Base-by-base conservation (phyloP, 169 alveolate species). In the Theileria orientalis region DNA sequence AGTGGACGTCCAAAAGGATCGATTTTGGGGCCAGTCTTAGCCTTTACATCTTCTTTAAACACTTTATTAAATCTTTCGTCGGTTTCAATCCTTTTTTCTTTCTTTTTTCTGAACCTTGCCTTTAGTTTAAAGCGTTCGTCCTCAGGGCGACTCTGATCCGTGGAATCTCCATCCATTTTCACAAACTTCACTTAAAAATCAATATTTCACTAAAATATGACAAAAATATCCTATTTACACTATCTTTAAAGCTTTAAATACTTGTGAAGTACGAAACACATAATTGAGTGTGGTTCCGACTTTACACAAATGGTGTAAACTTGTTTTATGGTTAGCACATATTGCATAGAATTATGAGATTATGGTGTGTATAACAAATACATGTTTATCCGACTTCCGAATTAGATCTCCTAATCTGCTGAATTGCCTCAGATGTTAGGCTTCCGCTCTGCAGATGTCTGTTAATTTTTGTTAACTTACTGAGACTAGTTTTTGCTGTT, bases 1-100 rank as follows among this genome's bases (percentile, higher is more conserved):
- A 82, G n/a, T 14, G 89, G 89, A 19, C 89, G 77, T n/a, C 89
- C 89, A 61, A 82, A 82, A 2, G 89, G 89, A 47, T 82, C 89
- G 41, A 82, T 69, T 59, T 66, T 72, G 13, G 61, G 84, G 5
- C 52, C 74, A 62, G 62, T 29, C 33, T 82, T 67, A 0, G 30
- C 40, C 9, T 42, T 37, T 25, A 42, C 71, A 25, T 19, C 69
- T 37, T 82, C 85, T 64, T 82, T 74, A 21, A 73, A 54, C 21
- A 74, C 69, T 14, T 73, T 68, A 63, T 69, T 9, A 54, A 82
- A 82, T 41, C 89, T 71, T 29, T 11, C 83, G 40, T 82, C 89
- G 16, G 56, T 35, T 37, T 52, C 49, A 3, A 73, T 59, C 23
- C 30, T 54, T 42, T 32, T 61, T 9, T 69, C 80, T 44, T 69